phyloP scores from a whole-genome alignment of 208 protist genomes.

The Giardia duodenalis region DNA sequence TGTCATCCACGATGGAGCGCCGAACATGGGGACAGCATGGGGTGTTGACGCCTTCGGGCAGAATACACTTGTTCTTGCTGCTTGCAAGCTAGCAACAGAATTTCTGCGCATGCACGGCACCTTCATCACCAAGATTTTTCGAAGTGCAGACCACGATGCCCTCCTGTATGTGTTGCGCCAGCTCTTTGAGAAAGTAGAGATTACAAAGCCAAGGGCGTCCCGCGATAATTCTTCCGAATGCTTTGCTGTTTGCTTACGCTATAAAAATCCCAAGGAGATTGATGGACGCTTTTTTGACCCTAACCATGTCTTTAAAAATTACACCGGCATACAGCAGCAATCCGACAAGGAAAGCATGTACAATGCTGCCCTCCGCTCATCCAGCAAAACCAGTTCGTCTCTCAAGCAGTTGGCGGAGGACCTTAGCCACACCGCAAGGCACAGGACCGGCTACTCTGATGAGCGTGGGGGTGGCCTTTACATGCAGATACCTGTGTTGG shows the following conservation, averaged over 20 bases:
- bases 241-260: slow-evolving; percentile 6
- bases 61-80: not conserved
- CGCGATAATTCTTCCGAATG: slow-evolving; percentile 8
- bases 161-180: slow-evolving; percentile 15
- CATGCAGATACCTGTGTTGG: not conserved
- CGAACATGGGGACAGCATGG: not conserved
- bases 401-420: not conserved
- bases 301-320: not conserved
- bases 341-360: not conserved
- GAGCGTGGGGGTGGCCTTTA: not conserved
- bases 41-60: not conserved
- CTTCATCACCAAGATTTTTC: slow-evolving; percentile 25
- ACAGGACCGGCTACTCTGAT: slow-evolving; percentile 1
- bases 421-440: not conserved
- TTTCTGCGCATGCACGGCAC: not conserved
- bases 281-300: slow-evolving; percentile 19
- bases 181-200: slow-evolving; percentile 14
- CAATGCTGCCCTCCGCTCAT: not conserved
- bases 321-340: not conserved
- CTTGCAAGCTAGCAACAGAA: slow-evolving; percentile 5
- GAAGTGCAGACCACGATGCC: not conserved
- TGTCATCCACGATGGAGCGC: slow-evolving; percentile 16
- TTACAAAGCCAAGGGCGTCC: not conserved
- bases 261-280: not conserved
- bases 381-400: not conserved